Percentiles rank a stretch among this genome's conserved stretches.
phyloP scores from a whole-genome alignment of 2,329 filamentous ascomycete species.

The Rhynchosporium agropyri region DNA sequence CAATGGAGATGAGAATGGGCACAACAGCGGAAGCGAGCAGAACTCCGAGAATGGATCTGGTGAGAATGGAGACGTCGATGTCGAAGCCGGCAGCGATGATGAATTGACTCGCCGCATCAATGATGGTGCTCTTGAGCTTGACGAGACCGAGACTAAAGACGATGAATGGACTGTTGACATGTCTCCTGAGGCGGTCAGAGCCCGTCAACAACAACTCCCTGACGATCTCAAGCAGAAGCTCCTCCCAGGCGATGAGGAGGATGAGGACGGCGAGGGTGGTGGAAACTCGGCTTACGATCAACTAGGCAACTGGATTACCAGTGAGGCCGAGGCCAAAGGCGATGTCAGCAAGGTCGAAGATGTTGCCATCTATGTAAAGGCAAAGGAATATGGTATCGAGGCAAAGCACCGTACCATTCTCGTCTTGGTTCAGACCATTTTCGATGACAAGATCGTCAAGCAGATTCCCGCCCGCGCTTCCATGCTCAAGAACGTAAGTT shows the following conservation, averaged over 20 bases:
- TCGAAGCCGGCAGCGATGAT: slow-evolving; percentile 82
- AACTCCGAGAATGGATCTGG: slow-evolving; percentile 60
- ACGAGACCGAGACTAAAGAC: slow-evolving; percentile 72
- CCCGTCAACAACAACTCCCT: slow-evolving; percentile 90
- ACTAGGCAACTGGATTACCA: slow-evolving; percentile 89
- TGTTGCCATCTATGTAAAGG: slow-evolving; percentile 92
- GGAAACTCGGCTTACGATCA: slow-evolving; percentile 82
- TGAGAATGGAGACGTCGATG: slow-evolving; percentile 53
- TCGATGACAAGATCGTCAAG: slow-evolving; percentile 84
- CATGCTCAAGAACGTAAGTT: slow-evolving; percentile 84
- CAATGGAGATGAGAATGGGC: slow-evolving; percentile 55
- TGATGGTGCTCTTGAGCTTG: slow-evolving; percentile 71
- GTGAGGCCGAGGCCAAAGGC: slow-evolving; percentile 70
- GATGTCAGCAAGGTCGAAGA: slow-evolving; percentile 80
- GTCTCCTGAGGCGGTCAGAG: slow-evolving; percentile 92
- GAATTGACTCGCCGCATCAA: slow-evolving; percentile 81
- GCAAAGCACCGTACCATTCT: slow-evolving; percentile 89
- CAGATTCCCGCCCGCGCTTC: slow-evolving; percentile 82
- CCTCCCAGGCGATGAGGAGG: slow-evolving; percentile 75
- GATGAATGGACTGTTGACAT: slow-evolving; percentile 96
- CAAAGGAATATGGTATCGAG: slow-evolving; percentile 94
- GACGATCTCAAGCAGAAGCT: slow-evolving; percentile 92
- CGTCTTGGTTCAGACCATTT: slow-evolving; percentile 90
- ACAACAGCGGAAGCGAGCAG: slow-evolving; percentile 65
- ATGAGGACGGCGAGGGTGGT: slow-evolving; percentile 77